Conservation (phyloP, 768 basidiomycete species). For the Pleurotus djamor region DNA sequence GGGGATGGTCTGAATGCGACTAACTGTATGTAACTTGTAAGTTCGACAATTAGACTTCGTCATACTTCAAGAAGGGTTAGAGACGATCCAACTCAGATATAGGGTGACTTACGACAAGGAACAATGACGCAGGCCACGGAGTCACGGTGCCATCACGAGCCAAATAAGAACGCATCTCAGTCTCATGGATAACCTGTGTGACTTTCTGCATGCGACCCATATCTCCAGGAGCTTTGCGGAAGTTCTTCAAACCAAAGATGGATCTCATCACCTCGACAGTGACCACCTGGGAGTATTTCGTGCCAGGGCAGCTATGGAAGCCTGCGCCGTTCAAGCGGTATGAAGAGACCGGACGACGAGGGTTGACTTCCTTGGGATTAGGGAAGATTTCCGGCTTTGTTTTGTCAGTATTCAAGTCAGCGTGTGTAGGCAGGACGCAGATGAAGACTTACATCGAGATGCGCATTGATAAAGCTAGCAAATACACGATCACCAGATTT, state of each 20-base stretch:
- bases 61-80: too few species aligned
- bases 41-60: too few species aligned
- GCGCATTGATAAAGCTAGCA: slow-evolving; percentile 39
- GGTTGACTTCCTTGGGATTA: slow-evolving; percentile 34
- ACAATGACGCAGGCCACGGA: slow-evolving; percentile 36
- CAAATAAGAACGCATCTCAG: slow-evolving; percentile 31
- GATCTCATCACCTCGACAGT: slow-evolving; percentile 41
- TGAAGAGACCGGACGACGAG: slow-evolving; percentile 25
- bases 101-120: slow-evolving; percentile 22
- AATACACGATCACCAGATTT: slow-evolving; percentile 40
- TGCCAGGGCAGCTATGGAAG: slow-evolving; percentile 40
- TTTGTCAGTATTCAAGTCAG: background rate
- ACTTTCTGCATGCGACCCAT: slow-evolving; percentile 36
- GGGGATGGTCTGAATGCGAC: too few species aligned
- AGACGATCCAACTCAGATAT: too few species aligned
- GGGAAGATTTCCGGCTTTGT: slow-evolving; percentile 39
- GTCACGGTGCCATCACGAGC: slow-evolving; percentile 29
- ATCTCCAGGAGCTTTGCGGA: slow-evolving; percentile 43
- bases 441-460: slow-evolving; percentile 30
- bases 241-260: slow-evolving; percentile 40
- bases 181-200: slow-evolving; percentile 23
- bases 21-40: too few species aligned
- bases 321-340: slow-evolving; percentile 31
- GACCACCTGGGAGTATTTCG: slow-evolving; percentile 29
- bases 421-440: background rate